A percentile compares a stretch with the other conserved stretches of the same genome.
These are phyloP conservation scores for Pleomassaria siparia DNA, from an alignment of 2,329 filamentous ascomycete genomes.

Conservation along the genomic window DNA sequence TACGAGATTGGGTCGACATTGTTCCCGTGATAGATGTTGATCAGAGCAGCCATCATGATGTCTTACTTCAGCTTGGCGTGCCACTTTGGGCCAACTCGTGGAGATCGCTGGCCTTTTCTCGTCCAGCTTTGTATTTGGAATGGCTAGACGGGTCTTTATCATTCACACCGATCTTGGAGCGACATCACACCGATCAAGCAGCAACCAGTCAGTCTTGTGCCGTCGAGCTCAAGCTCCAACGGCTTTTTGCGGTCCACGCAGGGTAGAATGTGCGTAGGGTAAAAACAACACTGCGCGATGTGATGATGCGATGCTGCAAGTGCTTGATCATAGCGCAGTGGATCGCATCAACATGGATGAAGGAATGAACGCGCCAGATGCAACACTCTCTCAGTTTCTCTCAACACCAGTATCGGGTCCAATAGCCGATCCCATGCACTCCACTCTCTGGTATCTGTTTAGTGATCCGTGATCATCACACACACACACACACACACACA, in stretches of 20 bases:
- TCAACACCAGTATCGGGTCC: neutral
- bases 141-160: conserved; percentile 1
- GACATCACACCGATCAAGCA: conserved; percentile 7
- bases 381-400: conserved; percentile 1
- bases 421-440: neutral
- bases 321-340: neutral
- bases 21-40: conserved; percentile 7
- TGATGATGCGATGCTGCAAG: neutral
- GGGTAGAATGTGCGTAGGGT: neutral
- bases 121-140: conserved; percentile 10
- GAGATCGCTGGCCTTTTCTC: conserved; percentile 18
- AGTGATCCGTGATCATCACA: conserved; percentile 1
- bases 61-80: conserved; percentile 21
- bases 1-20: neutral
- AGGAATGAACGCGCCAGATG: neutral
- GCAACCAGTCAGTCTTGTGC: neutral
- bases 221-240: neutral
- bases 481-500: neutral
- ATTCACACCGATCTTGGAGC: neutral
- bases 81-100: conserved; percentile 11
- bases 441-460: conserved; percentile 2
- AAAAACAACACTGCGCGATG: neutral
- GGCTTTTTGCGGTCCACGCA: neutral
- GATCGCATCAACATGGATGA: neutral
- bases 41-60: conserved; percentile 14